Conservation (phyloP, 352 stramenopile species). For the Phytophthora colocasiae region DNA sequence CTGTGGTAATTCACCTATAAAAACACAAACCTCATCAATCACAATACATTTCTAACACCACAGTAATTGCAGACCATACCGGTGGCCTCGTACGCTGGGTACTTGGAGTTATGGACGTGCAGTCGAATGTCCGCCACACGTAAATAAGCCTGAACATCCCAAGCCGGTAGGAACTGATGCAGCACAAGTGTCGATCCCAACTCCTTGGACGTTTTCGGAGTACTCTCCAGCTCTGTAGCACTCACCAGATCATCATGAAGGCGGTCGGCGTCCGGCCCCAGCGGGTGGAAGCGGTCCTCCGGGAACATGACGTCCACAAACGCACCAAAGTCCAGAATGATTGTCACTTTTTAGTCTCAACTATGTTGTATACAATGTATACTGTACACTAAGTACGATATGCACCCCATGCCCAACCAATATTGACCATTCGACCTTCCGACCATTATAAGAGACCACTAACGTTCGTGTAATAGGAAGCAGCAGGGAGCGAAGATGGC, state of each 20-base stretch:
- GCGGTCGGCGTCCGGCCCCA: conserved; percentile 71
- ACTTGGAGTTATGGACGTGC: conserved; percentile 89
- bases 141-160: conserved; percentile 87
- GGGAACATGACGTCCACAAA: conserved; percentile 65
- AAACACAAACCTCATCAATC: neutral
- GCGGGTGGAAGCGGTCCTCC: conserved; percentile 83
- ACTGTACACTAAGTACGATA: conserved; percentile 31
- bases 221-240: conserved; percentile 55
- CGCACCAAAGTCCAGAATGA: neutral
- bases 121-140: conserved; percentile 76
- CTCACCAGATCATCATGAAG: conserved; percentile 74
- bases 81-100: conserved; percentile 82
- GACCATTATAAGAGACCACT: too few relatives aligned
- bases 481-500: conserved; percentile 69
- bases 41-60: neutral
- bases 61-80: conserved; percentile 35
- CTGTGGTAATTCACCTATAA: conserved; percentile 77
- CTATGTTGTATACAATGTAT: too few relatives aligned
- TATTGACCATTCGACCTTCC: conserved; percentile 9
- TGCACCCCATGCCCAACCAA: conserved; percentile 28
- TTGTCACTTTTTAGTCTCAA: neutral
- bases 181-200: conserved; percentile 74
- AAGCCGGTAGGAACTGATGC: conserved; percentile 87
- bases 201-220: conserved; percentile 75
- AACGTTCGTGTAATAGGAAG: neutral